phyloP scores from a whole-genome alignment of 495 filamentous ascomycete species.

The Bacidia gigantensis region DNA sequence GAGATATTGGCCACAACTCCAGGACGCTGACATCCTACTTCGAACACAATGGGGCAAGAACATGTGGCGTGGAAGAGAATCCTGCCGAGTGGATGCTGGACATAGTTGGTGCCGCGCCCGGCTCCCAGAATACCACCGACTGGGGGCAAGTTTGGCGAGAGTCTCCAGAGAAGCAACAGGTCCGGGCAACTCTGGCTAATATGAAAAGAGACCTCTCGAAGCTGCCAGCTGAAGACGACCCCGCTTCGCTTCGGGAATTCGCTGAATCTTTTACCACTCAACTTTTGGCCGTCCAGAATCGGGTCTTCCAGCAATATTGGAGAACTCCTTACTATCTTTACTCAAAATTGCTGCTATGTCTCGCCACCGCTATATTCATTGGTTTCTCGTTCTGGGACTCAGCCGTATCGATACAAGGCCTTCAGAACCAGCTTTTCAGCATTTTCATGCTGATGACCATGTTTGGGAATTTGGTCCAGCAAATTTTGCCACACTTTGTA shows the following conservation, averaged over 20 bases:
- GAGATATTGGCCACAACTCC: conserved; percentile 73
- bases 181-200: conserved; percentile 54
- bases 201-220: conserved; percentile 34
- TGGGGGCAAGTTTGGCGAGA: conserved; percentile 75
- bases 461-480: conserved; percentile 61
- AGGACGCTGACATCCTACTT: conserved; percentile 64
- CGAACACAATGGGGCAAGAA: conserved; percentile 58
- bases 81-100: conserved; percentile 97
- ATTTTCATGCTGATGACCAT: conserved; percentile 74
- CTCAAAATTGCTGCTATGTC: conserved; percentile 48
- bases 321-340: conserved; percentile 78
- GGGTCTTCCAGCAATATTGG: conserved; percentile 85
- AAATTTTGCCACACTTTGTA: conserved; percentile 78
- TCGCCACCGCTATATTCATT: conserved; percentile 53
- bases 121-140: conserved; percentile 57
- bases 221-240: conserved; percentile 18
- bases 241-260: conserved; percentile 33
- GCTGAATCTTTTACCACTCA: conserved; percentile 42
- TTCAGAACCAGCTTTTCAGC: conserved; percentile 78
- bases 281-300: conserved; percentile 35
- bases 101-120: conserved; percentile 84
- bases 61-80: conserved; percentile 63
- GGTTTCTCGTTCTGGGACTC: conserved; percentile 78
- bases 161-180: conserved; percentile 51
- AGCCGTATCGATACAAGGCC: conserved; percentile 54